phyloP scores from a whole-genome alignment of 108 stramenopile species.

The Cyclotella kingstonii region DNA sequence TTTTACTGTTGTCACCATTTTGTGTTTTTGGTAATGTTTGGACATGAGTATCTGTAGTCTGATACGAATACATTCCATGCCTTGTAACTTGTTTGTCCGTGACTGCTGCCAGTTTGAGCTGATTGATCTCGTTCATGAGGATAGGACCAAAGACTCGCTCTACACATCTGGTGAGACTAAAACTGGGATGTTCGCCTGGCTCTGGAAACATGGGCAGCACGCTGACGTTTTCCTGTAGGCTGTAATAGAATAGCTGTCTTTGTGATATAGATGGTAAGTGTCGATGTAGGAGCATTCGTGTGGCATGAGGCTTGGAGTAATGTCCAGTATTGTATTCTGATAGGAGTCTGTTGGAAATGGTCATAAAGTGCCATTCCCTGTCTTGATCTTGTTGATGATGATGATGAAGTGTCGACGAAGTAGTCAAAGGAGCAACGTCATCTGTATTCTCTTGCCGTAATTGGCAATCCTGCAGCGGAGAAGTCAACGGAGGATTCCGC shows the following conservation, averaged over 20 bases:
- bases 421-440: background rate
- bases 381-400: slow-evolving; percentile 5
- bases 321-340: slow-evolving; percentile 12
- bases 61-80: too few species aligned
- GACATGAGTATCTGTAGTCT: too few species aligned
- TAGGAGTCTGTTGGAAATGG: slow-evolving; percentile 18
- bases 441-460: background rate
- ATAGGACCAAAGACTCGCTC: slow-evolving; percentile 33
- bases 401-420: background rate
- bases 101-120: background rate
- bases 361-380: slow-evolving; percentile 33
- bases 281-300: slow-evolving; percentile 18
- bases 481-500: background rate
- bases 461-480: slow-evolving; percentile 3
- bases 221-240: slow-evolving; percentile 12
- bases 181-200: slow-evolving; percentile 34
- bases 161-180: slow-evolving; percentile 17
- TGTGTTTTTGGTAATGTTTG: too few species aligned
- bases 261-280: slow-evolving; percentile 11
- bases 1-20: background rate
- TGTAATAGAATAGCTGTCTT: slow-evolving; percentile 2
- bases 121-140: slow-evolving; percentile 17
- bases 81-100: background rate
- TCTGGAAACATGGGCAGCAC: slow-evolving; percentile 40
- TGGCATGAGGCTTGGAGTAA: background rate